Percentiles rank a stretch among this genome's conserved stretches.
These are phyloP conservation scores for Chiua virens DNA, from an alignment of 768 basidiomycete species.

Conservation along the genomic window DNA sequence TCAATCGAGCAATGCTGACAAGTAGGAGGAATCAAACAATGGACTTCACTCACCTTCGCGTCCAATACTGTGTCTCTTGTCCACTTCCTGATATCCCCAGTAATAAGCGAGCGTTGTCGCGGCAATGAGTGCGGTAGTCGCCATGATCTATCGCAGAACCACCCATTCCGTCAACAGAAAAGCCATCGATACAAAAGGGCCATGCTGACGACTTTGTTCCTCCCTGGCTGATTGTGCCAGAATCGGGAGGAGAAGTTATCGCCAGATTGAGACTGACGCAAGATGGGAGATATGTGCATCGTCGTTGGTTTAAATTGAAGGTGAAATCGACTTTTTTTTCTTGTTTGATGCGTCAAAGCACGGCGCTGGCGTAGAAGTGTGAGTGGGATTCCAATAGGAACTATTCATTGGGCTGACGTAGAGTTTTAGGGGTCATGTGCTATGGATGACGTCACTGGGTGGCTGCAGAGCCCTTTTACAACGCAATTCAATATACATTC, in stretches of 20 bases:
- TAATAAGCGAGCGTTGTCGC: constrained; percentile 35
- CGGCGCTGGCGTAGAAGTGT: too few relatives aligned
- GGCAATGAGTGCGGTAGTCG: constrained; percentile 26
- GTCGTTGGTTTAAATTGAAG: neutral
- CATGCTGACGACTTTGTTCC: constrained; percentile 32
- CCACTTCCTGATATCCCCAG: constrained; percentile 37
- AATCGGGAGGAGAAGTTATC: constrained; percentile 30
- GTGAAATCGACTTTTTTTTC: neutral
- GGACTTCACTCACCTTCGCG: constrained; percentile 21
- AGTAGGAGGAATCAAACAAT: neutral
- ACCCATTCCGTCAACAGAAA: too few relatives aligned
- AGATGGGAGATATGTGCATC: constrained; percentile 27
- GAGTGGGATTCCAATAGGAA: too few relatives aligned
- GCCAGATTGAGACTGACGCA: constrained; percentile 23
- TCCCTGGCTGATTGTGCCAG: constrained; percentile 33
- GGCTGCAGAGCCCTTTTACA: neutral
- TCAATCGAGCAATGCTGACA: too few relatives aligned
- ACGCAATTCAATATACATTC: too few relatives aligned
- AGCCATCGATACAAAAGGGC: neutral
- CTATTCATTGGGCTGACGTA: constrained; percentile 18
- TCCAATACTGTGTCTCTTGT: constrained; percentile 28
- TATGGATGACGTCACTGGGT: constrained; percentile 28
- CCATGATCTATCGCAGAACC: constrained; percentile 26
- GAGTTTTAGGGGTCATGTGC: constrained; percentile 20
- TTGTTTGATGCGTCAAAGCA: neutral